phyloP scores from a whole-genome alignment of 139 green algal species.

The Tetradesmus obliquus region DNA sequence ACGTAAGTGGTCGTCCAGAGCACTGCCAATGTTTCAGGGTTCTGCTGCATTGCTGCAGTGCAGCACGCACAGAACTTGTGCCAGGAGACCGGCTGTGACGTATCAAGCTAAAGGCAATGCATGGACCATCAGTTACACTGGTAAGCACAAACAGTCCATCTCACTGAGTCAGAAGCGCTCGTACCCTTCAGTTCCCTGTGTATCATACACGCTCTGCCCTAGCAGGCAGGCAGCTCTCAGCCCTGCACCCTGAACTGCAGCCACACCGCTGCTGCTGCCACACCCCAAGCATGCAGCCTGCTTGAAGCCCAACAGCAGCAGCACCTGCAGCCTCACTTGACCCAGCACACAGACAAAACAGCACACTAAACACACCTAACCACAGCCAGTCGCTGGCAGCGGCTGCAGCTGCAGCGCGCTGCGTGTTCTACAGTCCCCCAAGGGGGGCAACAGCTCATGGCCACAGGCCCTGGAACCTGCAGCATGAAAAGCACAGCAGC shows the following conservation, averaged over 20 bases:
- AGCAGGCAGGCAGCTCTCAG: neutral
- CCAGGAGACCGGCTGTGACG: no score
- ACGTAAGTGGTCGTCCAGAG: neutral
- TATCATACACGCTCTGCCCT: conserved; percentile 13
- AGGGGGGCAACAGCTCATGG: neutral
- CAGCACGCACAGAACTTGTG: no score
- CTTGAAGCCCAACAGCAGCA: neutral
- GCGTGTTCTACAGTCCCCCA: neutral
- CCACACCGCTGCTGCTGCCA: neutral
- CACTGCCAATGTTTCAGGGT: neutral
- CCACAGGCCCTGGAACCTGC: conserved; percentile 38
- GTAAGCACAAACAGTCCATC: neutral
- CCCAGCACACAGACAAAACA: neutral
- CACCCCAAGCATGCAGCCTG: neutral
- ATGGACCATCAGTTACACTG: conserved; percentile 10
- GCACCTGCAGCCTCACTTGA: neutral
- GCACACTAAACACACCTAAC: neutral
- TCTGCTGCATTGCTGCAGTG: no score
- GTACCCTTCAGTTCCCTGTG: neutral
- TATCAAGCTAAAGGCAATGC: neutral
- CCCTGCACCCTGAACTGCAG: conserved; percentile 2
- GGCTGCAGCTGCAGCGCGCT: neutral
- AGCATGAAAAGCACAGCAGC: neutral
- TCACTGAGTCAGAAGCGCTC: neutral
- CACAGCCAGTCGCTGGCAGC: neutral